Evolutionary conservation across 192 early-diverging fungal genomes (phyloP), one percentile per base, ranked within the genome.

Genomic region (Powellomyces hirtus): DNA sequence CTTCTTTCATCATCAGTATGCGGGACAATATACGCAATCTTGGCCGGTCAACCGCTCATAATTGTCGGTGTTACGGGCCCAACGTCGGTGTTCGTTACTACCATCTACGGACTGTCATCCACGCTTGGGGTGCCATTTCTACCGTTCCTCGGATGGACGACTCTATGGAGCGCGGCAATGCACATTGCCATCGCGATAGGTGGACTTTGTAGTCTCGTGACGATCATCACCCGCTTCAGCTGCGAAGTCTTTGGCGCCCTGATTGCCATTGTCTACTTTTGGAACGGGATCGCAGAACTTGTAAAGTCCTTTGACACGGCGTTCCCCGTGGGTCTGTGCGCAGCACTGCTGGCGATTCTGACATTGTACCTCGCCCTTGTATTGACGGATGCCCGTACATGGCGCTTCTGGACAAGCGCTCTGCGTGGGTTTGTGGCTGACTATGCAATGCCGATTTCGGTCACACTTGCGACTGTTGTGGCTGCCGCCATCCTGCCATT

Each of bases 21-120:
- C 38, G 63, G 63, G 13, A 38, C 49, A 0, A 65, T 58, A 24
- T 72, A 66, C 22, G 18, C 62, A 35, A 1, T 72, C 11, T 22
- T 72, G 1, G n/a, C 62, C 8, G 70, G 70, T 20, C 70, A 72
- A 40, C 62, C 70, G 36, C 53, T 72, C 8, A 40, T 66, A 13
- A 72, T 72, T 46, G 45, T 72, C 22, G 70, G 70, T 7, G 70
- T 72, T 7, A 72, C 70, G 10, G 70, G 70, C 1, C 62, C 70
- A 1, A 36, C 36, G 24, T 59, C 55, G 26, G 52, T 72, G 16
- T 72, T 66, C 40, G 40, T 40, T 24, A 38, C 40, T 0, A 72
- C 70, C 3, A 22, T 72, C 18, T 36, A 59, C 20, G 18, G 34
- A n/a, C 18, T 72, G 38, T 24, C 52, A 16, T 27, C 14, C 8